Evolutionary conservation across 371 early-diverging fungal genomes (phyloP), one percentile per base, ranked within the genome.

Genomic region (Mortierella sp.): DNA sequence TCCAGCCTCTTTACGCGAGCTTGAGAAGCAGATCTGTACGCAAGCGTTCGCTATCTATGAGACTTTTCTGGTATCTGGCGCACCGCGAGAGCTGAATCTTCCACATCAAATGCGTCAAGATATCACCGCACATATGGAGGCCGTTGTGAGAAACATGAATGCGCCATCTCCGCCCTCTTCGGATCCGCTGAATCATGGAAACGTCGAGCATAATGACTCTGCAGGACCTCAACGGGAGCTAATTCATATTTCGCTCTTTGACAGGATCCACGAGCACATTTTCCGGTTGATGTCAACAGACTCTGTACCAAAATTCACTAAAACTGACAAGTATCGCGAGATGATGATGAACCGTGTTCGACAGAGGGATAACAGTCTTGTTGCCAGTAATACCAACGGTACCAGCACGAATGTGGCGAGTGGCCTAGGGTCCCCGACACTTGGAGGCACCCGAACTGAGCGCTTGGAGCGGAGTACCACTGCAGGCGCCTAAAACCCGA

Each of bases 251-350:
- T 82, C 83, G 48, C 74, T 90, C 72, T 88, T 90, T 74, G 89
- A 89, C 46, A 71, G 78, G 26, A 88, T 86, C 12, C 84, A 91
- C 49, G 89, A 90, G 5, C 90, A 91, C 54, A 89, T 93, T 54
- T 91, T 89, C 72, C 72, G 87, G 24, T 74, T 93, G 19, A 89
- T 91, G 89, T 90, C 93, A 10, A 86, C 89, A 0, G 93, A 93
- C 63, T 91, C 91, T 23, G 89, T 91, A 7, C 91, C 93, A 1
- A 93, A 91, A 73, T 93, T 91, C 74, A 81, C 87, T 30, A 86
- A 84, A 54, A 90, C 93, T 6, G 85, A 87, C 47, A 82, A 81
- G 60, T 93, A 93, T 66, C 68, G 68, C 5, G 69, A 58, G 26
- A 69, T 64, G 46, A 74, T 74, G 68, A 64, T 74, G 74, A 74